These are phyloP conservation scores for Musa beccarii DNA, from an alignment of 176 grass and related monocot species.

Conservation along the genomic window DNA sequence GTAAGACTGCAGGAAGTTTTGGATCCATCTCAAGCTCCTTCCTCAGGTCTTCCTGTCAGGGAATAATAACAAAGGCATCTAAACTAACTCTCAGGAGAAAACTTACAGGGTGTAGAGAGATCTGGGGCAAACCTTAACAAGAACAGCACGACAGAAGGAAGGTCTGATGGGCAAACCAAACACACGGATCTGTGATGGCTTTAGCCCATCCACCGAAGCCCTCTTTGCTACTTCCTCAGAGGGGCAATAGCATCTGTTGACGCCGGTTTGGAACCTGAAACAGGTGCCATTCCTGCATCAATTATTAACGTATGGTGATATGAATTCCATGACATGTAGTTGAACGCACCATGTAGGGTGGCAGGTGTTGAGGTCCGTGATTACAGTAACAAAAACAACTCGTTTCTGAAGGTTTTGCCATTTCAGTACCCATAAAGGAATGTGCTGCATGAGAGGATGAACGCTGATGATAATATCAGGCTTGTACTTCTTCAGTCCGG, in stretches of 20 bases:
- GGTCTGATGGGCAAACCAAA: conserved; percentile 95
- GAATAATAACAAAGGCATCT: neutral
- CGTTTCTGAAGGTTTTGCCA: conserved; percentile 95
- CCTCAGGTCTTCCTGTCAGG: conserved; percentile 55
- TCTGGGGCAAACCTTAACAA: conserved; percentile 57
- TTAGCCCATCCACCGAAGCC: conserved; percentile 64
- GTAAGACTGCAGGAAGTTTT: conserved; percentile 71
- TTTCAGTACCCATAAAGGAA: conserved; percentile 94
- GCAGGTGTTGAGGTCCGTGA: conserved; percentile 95
- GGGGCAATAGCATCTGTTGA: conserved; percentile 97
- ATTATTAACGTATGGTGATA: too few relatives aligned
- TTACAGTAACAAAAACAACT: conserved; percentile 80
- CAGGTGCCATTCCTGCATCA: neutral
- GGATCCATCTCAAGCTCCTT: conserved; percentile 83
- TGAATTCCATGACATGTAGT: neutral
- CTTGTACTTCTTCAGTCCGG: conserved; percentile 98
- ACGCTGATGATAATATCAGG: conserved; percentile 99
- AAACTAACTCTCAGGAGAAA: neutral
- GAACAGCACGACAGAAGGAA: conserved; percentile 81
- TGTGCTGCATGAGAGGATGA: conserved; percentile 99
- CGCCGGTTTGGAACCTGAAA: conserved; percentile 81
- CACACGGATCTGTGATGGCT: conserved; percentile 67
- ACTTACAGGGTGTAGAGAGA: neutral
- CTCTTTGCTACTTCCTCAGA: conserved; percentile 94
- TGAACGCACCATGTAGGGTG: conserved; percentile 73